phyloP scores from a whole-genome alignment of 148 eudicot genomes.

The Tetragonia tetragonoides region DNA sequence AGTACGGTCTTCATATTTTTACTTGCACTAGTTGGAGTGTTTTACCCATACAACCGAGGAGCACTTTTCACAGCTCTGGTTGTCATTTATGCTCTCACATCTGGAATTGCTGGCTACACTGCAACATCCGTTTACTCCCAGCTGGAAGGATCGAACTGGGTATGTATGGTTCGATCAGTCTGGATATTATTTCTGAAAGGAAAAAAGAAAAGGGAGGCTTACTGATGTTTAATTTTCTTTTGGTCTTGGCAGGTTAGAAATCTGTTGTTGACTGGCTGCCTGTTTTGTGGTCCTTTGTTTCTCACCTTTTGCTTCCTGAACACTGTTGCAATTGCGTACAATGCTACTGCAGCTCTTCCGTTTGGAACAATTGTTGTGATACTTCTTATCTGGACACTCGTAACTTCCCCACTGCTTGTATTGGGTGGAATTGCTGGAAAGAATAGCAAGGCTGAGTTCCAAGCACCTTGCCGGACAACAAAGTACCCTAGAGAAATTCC shows the following conservation, averaged over 20 bases:
- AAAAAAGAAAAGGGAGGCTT: neutral
- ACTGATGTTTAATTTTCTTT: neutral
- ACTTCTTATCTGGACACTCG: slow-evolving; percentile 38
- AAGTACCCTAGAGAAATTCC: slow-evolving; percentile 39
- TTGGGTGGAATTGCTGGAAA: slow-evolving; percentile 43
- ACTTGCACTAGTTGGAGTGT: slow-evolving; percentile 40
- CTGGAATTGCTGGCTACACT: slow-evolving; percentile 41
- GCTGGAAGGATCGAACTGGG: slow-evolving; percentile 43
- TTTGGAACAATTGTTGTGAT: slow-evolving; percentile 40
- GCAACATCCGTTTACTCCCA: slow-evolving; percentile 40
- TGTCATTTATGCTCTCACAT: slow-evolving; percentile 41
- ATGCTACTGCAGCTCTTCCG: slow-evolving; percentile 40
- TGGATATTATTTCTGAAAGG: neutral
- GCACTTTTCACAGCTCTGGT: slow-evolving; percentile 39
- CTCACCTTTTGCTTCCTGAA: slow-evolving; percentile 42
- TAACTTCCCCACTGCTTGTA: slow-evolving; percentile 35
- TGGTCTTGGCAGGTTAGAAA: slow-evolving; percentile 35
- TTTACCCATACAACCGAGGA: slow-evolving; percentile 40
- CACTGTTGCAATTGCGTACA: slow-evolving; percentile 38
- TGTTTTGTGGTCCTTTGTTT: slow-evolving; percentile 38
- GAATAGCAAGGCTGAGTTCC: slow-evolving; percentile 42
- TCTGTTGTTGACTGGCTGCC: slow-evolving; percentile 33
- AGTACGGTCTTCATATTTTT: slow-evolving; percentile 35
- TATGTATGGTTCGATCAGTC: neutral
- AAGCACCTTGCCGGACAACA: slow-evolving; percentile 39